Percentiles rank a stretch among this genome's conserved stretches.
phyloP scores from a whole-genome alignment of 805 yeast genomes.

The Ascoidea tarda region DNA sequence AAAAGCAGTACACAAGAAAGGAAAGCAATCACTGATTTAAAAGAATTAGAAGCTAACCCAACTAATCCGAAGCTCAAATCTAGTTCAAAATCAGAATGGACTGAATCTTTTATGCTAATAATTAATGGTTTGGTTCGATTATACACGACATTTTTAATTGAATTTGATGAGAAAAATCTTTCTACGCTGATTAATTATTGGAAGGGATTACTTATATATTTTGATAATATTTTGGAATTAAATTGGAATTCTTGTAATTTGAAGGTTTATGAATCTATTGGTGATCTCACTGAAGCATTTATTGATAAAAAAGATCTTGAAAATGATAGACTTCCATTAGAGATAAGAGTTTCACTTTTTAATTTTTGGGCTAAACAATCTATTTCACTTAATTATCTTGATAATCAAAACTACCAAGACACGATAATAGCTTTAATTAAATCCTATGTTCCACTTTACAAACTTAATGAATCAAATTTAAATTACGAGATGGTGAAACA shows the following conservation, averaged over 20 bases:
- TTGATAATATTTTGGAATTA: conserved; percentile 23
- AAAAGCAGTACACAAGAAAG: conserved; percentile 11
- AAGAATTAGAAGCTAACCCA: background rate
- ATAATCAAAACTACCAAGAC: conserved; percentile 36
- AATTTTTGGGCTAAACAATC: conserved; percentile 34
- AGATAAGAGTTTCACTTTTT: conserved; percentile 26
- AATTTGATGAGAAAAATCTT: conserved; percentile 17
- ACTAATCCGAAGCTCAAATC: conserved; percentile 9
- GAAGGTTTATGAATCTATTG: conserved; percentile 39
- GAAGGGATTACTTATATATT: conserved; percentile 39
- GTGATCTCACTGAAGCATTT: conserved; percentile 29
- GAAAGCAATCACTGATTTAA: conserved; percentile 5
- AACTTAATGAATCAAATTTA: conserved; percentile 19
- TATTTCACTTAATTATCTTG: conserved; percentile 27
- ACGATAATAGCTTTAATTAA: conserved; percentile 40
- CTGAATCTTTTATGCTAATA: conserved; percentile 48
- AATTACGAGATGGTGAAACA: conserved; percentile 25
- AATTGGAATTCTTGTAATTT: conserved; percentile 39
- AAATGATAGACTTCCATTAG: conserved; percentile 15
- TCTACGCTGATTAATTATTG: conserved; percentile 27
- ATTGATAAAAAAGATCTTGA: conserved; percentile 3
- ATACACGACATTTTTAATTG: conserved; percentile 34
- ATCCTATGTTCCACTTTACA: conserved; percentile 35
- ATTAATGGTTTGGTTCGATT: conserved; percentile 55
- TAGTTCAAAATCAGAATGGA: conserved; percentile 26